Base-by-base conservation (phyloP, 1,284 basidiomycete genomes). In the Boletus smithii region DNA sequence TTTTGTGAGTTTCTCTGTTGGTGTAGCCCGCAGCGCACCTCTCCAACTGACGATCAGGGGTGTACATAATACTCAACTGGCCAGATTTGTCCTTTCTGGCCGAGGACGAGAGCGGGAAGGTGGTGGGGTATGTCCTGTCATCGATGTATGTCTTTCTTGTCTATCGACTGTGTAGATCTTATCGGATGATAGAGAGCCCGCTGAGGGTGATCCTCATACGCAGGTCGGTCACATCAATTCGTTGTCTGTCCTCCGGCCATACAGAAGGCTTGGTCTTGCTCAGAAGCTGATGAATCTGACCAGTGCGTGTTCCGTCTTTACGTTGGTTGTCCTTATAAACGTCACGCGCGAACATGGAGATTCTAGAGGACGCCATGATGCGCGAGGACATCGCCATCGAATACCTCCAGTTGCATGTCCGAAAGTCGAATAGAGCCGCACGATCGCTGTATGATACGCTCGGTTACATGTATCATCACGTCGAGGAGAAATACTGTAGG, bases 61-160 rank as follows among this genome's bases (percentile, higher is more conserved):
- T 93, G 42, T 93, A 91, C 66, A 91, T 95, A 63, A 76, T 83
- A 7, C 71, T 95, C 61, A 92, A 87, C 8, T 98, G 95, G 95
- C 95, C 95, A 1, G 85, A 92, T 55, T 76, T 97, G 18, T 95
- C 92, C 3, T 98, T 89, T 64, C 92, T 98, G 16, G 95, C 94
- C 0, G 92, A 95, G 62, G 91, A 95, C 61, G 79, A 84, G 51
- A 85, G 85, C 60, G 92, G 94, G 0, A 77, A 90, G 42, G 85
- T 97, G 39, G 92, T 98, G 1, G 95, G 95, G 18, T 97, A 97
- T 67, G 94, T 97, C 20, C n/a, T 31, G 10, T 92, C 91, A 0
- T 95, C 95, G 68, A 95, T 97, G 95, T 91, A 67, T 50, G 73
- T 68, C 2, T 16, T 26, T 24, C 23, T 22, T 50, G 38, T 14